phyloP scores from a whole-genome alignment of 2,329 filamentous ascomycete species.

The Cladophialophora bantiana region DNA sequence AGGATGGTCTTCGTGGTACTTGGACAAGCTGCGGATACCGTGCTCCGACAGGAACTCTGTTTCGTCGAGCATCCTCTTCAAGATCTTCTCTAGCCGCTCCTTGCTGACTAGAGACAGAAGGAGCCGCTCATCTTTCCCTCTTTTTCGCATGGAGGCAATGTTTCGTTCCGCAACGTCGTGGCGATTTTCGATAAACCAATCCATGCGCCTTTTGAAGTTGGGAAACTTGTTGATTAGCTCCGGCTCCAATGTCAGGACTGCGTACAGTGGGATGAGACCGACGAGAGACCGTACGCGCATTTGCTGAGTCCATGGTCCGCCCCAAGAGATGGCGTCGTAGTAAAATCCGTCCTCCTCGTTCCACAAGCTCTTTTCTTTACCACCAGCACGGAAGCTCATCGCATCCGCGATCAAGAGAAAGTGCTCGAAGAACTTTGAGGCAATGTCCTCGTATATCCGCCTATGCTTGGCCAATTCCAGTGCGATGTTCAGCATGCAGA shows the following conservation, averaged over 20 bases:
- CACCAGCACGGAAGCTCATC: constrained; percentile 81
- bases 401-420: constrained; percentile 98
- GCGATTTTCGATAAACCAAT: constrained; percentile 92
- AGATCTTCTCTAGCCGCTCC: constrained; percentile 86
- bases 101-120: constrained; percentile 90
- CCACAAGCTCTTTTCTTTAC: constrained; percentile 85
- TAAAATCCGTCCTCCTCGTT: constrained; percentile 96
- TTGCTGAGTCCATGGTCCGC: constrained; percentile 90
- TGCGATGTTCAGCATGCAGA: constrained; percentile 96
- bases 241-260: constrained; percentile 88
- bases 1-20: constrained; percentile 86
- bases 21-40: constrained; percentile 90
- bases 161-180: constrained; percentile 89
- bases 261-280: constrained; percentile 90
- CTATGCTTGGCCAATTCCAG: constrained; percentile 94
- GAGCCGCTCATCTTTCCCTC: constrained; percentile 88
- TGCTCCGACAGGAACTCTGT: constrained; percentile 90
- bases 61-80: constrained; percentile 91
- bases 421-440: constrained; percentile 98
- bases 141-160: constrained; percentile 88
- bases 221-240: constrained; percentile 92
- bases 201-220: constrained; percentile 87
- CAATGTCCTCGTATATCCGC: constrained; percentile 92
- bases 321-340: constrained; percentile 97
- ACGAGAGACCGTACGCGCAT: constrained; percentile 91